phyloP scores from a whole-genome alignment of 1,284 basidiomycete species.

The Blastosporella zonata region DNA sequence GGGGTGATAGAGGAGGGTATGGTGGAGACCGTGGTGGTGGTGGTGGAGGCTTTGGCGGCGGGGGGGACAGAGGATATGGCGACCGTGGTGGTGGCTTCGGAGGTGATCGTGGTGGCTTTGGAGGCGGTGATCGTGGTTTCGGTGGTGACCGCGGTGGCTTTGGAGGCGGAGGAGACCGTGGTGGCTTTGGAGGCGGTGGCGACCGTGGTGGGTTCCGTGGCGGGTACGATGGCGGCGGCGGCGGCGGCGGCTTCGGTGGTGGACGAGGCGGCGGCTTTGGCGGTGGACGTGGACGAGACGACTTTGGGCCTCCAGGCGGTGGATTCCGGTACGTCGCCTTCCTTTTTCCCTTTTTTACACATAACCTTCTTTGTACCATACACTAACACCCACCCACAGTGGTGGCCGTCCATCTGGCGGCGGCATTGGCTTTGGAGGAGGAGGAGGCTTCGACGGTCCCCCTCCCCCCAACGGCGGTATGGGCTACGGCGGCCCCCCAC shows the following conservation, averaged over 20 bases:
- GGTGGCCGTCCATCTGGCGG: conserved; percentile 58
- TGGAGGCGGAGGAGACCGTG: conserved; percentile 17
- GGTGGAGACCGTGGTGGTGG: conserved; percentile 26
- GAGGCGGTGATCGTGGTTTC: conserved; percentile 28
- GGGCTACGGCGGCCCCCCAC: conserved; percentile 47
- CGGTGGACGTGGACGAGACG: conserved; percentile 31
- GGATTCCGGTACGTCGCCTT: conserved; percentile 49
- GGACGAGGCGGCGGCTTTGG: conserved; percentile 26
- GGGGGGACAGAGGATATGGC: conserved; percentile 14
- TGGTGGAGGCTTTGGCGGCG: conserved; percentile 22
- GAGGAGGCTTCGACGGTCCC: conserved; percentile 52
- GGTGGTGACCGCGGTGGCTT: conserved; percentile 33
- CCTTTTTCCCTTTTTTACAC: neutral
- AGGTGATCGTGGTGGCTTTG: conserved; percentile 29
- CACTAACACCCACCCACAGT: conserved; percentile 29
- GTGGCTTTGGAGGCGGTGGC: conserved; percentile 17
- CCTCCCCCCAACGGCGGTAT: conserved; percentile 39
- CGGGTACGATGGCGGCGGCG: conserved; percentile 28
- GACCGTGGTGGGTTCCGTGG: conserved; percentile 24
- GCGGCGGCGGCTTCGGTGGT: conserved; percentile 32
- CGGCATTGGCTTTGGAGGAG: conserved; percentile 66
- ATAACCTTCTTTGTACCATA: no score
- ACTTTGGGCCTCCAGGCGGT: conserved; percentile 27
- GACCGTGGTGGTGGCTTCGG: conserved; percentile 25
- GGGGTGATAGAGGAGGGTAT: conserved; percentile 29